Evolutionary conservation across 1,284 basidiomycete species (phyloP).

Genomic region (Pyrrhoderma lamaoense): DNA sequence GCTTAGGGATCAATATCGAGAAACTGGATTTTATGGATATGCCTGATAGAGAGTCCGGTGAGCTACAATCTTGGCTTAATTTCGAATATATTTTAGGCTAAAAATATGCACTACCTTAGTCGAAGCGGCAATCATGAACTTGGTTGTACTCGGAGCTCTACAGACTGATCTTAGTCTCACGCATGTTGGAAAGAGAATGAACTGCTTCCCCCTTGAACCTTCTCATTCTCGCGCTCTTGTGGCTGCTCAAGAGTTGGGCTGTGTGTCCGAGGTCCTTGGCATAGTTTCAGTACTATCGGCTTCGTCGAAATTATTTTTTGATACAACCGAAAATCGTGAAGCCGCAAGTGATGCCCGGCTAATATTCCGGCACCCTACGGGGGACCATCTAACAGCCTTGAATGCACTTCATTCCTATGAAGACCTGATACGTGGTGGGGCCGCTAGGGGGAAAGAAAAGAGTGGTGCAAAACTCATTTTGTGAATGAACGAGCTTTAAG

Average conservation of each 20-base stretch:
- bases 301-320: constrained; percentile 69
- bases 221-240: constrained; percentile 71
- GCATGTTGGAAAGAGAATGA: constrained; percentile 68
- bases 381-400: constrained; percentile 87
- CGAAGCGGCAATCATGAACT: constrained; percentile 60
- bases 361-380: constrained; percentile 78
- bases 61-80: no score
- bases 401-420: constrained; percentile 81
- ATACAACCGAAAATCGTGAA: constrained; percentile 60
- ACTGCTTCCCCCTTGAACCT: constrained; percentile 79
- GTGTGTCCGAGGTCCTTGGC: constrained; percentile 68
- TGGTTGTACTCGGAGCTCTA: constrained; percentile 73
- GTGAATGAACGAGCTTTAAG: constrained; percentile 81
- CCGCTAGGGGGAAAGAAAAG: constrained; percentile 32
- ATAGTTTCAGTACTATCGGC: constrained; percentile 76
- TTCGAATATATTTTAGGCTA: neutral
- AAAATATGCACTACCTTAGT: constrained; percentile 35
- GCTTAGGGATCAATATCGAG: constrained; percentile 72
- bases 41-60: constrained; percentile 66
- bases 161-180: constrained; percentile 60
- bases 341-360: constrained; percentile 57
- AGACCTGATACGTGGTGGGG: constrained; percentile 33
- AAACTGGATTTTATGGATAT: constrained; percentile 80
- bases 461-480: constrained; percentile 81
- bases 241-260: constrained; percentile 63